Evolutionary conservation across 768 basidiomycete genomes (phyloP), one percentile per base, ranked within the genome.

Genomic region (Serendipita sp.): DNA sequence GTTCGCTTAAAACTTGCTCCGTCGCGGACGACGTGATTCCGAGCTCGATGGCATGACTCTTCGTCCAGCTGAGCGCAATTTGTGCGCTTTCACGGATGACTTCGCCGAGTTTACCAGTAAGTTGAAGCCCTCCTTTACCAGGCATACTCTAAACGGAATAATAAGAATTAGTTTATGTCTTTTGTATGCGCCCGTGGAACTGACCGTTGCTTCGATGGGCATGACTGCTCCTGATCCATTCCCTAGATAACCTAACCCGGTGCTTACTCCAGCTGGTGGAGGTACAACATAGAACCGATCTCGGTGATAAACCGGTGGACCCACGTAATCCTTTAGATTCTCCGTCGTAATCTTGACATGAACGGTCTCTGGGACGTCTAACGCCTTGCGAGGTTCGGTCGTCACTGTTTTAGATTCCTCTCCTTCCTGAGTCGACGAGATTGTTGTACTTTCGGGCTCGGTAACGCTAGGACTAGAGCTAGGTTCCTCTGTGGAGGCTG

Each of bases 101-200:
- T 70, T 99, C 96, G 48, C 95, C 95, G 3, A 99, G 85, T 75
- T 98, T 98, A 44, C 96, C 96, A 0, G 96, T 98, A 5, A 98
- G 76, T 69, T 93, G 92, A 1, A 99, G 78, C 15, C 80, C 81
- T 11, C 95, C 95, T 73, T 95, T 95, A 2, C 96, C 96, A 30
- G 95, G 94, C 92, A 96, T 98, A 62, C 85, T 85, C 91, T 93
- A 72, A n/a, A 63, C 15, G 62, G 64, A 18, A 32, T 64, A 5
- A 68, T 28, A 63, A 64, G 54, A 66, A 63, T 54, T 44, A 65
- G 44, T 65, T 35, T 13, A 65, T 30, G 62, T 63, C 32, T 15
- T 23, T 23, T 23, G 23, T 23, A 23, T 23, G 23, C 23, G 23
- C 23, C 23, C 23, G 23, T n/a, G 32, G 11, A 4, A 16, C 85